These are phyloP conservation scores for Vigna radiata DNA, from an alignment of 306 rosid species.

Conservation along the genomic window DNA sequence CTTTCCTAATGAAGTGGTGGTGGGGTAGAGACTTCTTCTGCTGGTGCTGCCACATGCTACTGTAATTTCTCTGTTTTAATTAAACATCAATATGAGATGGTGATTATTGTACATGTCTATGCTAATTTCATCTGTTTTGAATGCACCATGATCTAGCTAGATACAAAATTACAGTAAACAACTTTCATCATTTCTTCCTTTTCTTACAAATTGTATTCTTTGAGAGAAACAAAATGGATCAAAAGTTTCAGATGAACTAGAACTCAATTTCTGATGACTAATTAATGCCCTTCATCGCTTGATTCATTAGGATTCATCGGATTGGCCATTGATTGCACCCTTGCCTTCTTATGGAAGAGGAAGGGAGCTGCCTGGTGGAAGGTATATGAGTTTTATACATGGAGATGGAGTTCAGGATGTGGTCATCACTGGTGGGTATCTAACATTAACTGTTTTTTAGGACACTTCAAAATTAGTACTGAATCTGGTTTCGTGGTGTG, in stretches of 20 bases:
- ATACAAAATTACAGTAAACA: too few relatives aligned
- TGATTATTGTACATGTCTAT: background rate
- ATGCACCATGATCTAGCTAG: too few relatives aligned
- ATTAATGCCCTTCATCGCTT: constrained; percentile 33
- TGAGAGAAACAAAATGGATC: background rate
- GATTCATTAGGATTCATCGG: constrained; percentile 61
- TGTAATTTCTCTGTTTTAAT: background rate
- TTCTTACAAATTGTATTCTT: background rate
- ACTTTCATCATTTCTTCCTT: background rate
- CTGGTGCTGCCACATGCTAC: background rate
- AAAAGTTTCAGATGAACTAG: background rate
- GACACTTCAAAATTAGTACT: too few relatives aligned
- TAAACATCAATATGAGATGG: background rate
- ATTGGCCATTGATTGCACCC: constrained; percentile 88
- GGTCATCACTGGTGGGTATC: constrained; percentile 76
- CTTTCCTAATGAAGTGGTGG: background rate
- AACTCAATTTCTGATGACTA: background rate
- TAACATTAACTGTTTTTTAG: background rate
- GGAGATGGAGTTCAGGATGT: constrained; percentile 78
- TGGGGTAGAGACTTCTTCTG: constrained; percentile 16
- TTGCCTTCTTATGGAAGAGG: constrained; percentile 98
- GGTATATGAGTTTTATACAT: constrained; percentile 84
- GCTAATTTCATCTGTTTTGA: background rate
- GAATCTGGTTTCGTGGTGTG: too few relatives aligned
- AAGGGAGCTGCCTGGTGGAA: constrained; percentile 88